Percentiles rank a stretch among this genome's conserved stretches.
Conservation (phyloP, 768 basidiomycete genomes). For the Agrocybe chaxingu region DNA sequence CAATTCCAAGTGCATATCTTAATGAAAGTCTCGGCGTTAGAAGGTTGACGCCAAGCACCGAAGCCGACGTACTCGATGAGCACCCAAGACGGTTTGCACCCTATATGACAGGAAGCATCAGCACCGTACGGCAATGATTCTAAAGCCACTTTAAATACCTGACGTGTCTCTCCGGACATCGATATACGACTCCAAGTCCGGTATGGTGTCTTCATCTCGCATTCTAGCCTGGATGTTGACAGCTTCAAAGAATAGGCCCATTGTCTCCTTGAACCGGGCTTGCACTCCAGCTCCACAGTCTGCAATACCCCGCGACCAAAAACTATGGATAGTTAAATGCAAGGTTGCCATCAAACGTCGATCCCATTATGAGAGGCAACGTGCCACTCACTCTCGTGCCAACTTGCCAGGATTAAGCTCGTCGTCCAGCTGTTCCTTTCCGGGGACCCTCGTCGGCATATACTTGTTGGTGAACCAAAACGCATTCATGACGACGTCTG, state of each 20-base stretch:
- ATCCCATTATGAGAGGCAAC: constrained; percentile 5
- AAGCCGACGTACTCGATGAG: constrained; percentile 56
- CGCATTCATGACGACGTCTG: constrained; percentile 69
- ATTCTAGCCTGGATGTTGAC: constrained; percentile 60
- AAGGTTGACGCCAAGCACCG: constrained; percentile 3
- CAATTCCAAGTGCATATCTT: constrained; percentile 63
- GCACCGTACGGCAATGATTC: not conserved
- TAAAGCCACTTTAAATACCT: constrained; percentile 28
- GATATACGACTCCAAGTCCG: constrained; percentile 74
- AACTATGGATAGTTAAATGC: constrained; percentile 35
- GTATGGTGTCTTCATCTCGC: constrained; percentile 49
- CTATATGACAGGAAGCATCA: constrained; percentile 21
- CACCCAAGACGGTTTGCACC: constrained; percentile 74
- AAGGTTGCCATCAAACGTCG: constrained; percentile 4
- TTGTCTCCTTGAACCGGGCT: constrained; percentile 67
- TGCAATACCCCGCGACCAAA: constrained; percentile 61
- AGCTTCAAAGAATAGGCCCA: constrained; percentile 67
- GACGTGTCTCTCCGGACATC: constrained; percentile 71
- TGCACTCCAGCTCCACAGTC: constrained; percentile 57
- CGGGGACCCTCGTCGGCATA: constrained; percentile 38
- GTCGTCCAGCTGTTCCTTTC: constrained; percentile 34
- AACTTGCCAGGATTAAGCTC: constrained; percentile 59
- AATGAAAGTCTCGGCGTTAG: not conserved
- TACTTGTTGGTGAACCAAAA: constrained; percentile 55
- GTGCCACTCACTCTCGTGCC: constrained; percentile 58